Evolutionary conservation across 306 rosid genomes (phyloP).

Genomic region (Cotoneaster glaucophyllus): DNA sequence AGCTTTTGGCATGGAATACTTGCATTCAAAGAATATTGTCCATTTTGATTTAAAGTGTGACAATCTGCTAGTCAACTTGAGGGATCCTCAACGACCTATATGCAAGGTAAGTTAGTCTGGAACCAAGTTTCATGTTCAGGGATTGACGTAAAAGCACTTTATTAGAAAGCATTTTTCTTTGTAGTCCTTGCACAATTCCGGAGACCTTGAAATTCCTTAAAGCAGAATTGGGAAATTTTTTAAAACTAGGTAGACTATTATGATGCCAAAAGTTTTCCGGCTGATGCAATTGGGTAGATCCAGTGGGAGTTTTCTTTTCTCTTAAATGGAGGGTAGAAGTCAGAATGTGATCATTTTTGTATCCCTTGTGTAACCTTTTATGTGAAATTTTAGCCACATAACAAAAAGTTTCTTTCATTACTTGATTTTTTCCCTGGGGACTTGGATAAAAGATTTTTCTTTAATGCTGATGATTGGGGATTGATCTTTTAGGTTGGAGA

Average conservation of each 20-base stretch:
- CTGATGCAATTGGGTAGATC: background rate
- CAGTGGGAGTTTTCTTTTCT: background rate
- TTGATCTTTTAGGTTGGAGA: constrained; percentile 22
- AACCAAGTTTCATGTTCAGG: background rate
- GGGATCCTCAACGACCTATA: constrained; percentile 33
- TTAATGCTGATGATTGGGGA: background rate
- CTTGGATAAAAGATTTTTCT: background rate
- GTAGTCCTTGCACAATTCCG: background rate
- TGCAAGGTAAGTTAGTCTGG: constrained; percentile 24
- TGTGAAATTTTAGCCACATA: background rate
- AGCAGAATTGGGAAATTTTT: background rate
- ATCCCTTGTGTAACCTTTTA: background rate
- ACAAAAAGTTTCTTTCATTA: background rate
- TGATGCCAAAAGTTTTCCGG: background rate
- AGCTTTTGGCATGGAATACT: constrained; percentile 31
- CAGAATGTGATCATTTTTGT: background rate
- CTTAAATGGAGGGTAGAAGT: background rate
- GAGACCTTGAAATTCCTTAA: background rate
- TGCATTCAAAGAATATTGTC: constrained; percentile 28
- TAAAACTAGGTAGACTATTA: background rate
- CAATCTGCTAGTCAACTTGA: constrained; percentile 27
- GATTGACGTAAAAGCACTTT: background rate
- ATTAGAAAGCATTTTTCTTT: background rate
- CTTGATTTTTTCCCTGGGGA: background rate
- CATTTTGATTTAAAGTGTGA: constrained; percentile 36